Evolutionary conservation across 352 stramenopile species (phyloP), one percentile per base, ranked within the genome.

Genomic region (Globisporangium solare): DNA sequence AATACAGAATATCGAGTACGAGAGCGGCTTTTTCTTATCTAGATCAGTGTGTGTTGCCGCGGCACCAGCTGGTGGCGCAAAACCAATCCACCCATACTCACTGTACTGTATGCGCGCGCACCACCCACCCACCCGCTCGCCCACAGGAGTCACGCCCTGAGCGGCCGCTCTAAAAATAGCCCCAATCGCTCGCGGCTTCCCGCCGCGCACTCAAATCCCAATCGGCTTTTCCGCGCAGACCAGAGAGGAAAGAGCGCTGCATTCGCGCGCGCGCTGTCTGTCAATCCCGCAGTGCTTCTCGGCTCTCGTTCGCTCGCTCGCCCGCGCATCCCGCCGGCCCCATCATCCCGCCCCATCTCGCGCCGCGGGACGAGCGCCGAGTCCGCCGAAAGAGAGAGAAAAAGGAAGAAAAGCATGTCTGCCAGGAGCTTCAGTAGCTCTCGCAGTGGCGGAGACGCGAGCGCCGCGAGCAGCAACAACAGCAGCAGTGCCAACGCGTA

Each of bases 401-500:
- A n/a, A n/a, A 32, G 24, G 24, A 27, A 27, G 5, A 32, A 13
- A 22, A 20, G 14, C 42, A 70, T 71, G 64, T 68, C 64, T 47
- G 57, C 17, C 47, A 47, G 39, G 35, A 66, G 45, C 60, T 63
- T 62, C 54, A 57, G 54, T 46, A 63, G 61, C 55, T 64, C 60
- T 61, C 60, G 58, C 27, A 66, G 60, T 40, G 62, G 62, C 43
- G 49, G 57, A 46, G 56, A 58, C 47, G 37, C 52, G 48, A 56
- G 52, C 47, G 40, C 20, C 48, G 41, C 2, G 2, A 20, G 18
- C 18, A 35, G 22, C 54, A 60, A 24, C 57, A 52, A 20, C 43
- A 53, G 54, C 21, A 37, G 50, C 49, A 51, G 6, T 20, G 39
- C n/a, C 32, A 54, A 27, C 51, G 35, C 76, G 63, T 86, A 81